Percentiles rank a stretch among this genome's conserved stretches.
Evolutionary conservation across 2,329 filamentous ascomycete genomes (phyloP).

Genomic region (Cladobotryum protrusum): DNA sequence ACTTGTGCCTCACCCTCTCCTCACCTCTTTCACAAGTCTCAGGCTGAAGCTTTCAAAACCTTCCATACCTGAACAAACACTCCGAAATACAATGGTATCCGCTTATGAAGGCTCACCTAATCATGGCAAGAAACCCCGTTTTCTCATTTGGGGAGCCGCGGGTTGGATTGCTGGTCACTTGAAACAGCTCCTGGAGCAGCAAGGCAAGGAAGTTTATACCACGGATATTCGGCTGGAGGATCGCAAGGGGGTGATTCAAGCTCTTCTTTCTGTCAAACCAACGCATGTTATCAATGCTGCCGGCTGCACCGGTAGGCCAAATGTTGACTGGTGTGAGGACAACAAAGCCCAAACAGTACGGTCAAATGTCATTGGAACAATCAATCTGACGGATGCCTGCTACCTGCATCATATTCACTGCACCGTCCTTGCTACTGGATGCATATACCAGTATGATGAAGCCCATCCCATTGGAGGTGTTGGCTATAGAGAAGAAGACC

Average conservation of each 20-base stretch:
- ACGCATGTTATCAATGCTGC: slow-evolving; percentile 63
- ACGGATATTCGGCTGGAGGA: slow-evolving; percentile 63
- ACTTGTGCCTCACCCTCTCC: no score
- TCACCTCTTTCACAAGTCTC: no score
- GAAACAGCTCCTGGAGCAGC: slow-evolving; percentile 48
- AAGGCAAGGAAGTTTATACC: slow-evolving; percentile 54
- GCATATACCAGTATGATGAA: slow-evolving; percentile 60
- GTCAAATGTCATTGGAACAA: slow-evolving; percentile 59
- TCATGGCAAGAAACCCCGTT: slow-evolving; percentile 26
- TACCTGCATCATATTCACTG: slow-evolving; percentile 52
- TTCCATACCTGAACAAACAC: no score
- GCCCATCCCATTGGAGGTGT: slow-evolving; percentile 53
- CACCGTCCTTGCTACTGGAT: slow-evolving; percentile 62
- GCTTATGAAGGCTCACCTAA: no score
- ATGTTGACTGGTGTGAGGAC: slow-evolving; percentile 67
- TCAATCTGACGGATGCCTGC: slow-evolving; percentile 59
- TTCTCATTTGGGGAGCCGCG: slow-evolving; percentile 59
- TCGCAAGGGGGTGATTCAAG: slow-evolving; percentile 47
- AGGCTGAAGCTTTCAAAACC: no score
- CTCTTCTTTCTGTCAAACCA: slow-evolving; percentile 53
- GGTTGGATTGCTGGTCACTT: slow-evolving; percentile 60
- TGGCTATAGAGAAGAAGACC: slow-evolving; percentile 56
- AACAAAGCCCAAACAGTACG: slow-evolving; percentile 62
- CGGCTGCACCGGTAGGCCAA: slow-evolving; percentile 59
- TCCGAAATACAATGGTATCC: no score